These are phyloP conservation scores for Kazachstania viticola DNA, from an alignment of 805 yeast species.

Conservation along the genomic window DNA sequence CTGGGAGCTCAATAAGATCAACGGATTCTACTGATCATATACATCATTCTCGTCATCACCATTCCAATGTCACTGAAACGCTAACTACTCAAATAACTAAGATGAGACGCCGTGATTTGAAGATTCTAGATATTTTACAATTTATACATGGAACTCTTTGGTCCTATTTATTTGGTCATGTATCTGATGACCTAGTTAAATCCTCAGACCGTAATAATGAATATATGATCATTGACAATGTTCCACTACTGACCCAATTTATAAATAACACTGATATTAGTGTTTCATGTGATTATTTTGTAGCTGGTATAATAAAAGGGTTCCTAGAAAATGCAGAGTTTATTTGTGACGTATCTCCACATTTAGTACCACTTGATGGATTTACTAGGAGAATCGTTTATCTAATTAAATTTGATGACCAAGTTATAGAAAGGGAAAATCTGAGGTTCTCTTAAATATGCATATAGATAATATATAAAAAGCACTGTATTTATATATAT, in stretches of 20 bases:
- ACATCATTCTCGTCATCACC: conserved; percentile 1
- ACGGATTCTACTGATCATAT: conserved; percentile 1
- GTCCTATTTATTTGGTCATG: conserved; percentile 62
- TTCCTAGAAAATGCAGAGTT: conserved; percentile 61
- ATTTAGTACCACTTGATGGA: conserved; percentile 50
- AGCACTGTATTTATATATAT: no score
- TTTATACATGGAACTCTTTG: conserved; percentile 66
- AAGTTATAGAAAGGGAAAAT: conserved; percentile 44
- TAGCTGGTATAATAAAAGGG: conserved; percentile 83
- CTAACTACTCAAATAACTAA: conserved; percentile 14
- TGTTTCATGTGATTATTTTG: conserved; percentile 70
- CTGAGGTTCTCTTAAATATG: conserved; percentile 25
- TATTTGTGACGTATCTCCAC: conserved; percentile 69
- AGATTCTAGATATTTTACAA: conserved; percentile 56
- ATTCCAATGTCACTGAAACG: conserved; percentile 8
- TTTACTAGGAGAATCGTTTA: conserved; percentile 60
- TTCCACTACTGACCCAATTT: conserved; percentile 56
- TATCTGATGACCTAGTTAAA: conserved; percentile 68
- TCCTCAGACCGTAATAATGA: conserved; percentile 54
- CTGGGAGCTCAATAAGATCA: conserved; percentile 1
- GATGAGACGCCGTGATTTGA: conserved; percentile 41
- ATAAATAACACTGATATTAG: conserved; percentile 57
- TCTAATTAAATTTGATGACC: conserved; percentile 56
- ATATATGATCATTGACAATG: conserved; percentile 71
- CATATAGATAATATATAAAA: neutral